Evolutionary conservation across 2,329 filamentous ascomycete species (phyloP).

Genomic region (Ciborinia camelliae): DNA sequence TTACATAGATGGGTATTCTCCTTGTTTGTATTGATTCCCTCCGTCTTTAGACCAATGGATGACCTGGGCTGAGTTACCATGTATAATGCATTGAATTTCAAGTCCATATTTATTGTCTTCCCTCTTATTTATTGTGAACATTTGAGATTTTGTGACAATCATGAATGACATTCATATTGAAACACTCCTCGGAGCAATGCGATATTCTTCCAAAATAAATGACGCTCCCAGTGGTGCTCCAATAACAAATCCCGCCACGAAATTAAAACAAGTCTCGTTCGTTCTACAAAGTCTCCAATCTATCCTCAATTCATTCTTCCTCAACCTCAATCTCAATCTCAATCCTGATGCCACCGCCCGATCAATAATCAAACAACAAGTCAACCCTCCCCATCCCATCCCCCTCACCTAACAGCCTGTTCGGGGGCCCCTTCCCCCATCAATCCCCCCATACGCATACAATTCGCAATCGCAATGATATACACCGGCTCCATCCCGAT

Average conservation of each 20-base stretch:
- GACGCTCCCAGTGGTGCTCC: not conserved
- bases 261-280: not conserved
- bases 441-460: not conserved
- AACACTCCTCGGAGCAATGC: not conserved
- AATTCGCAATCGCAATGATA: not conserved
- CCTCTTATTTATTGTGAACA: not conserved
- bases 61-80: constrained; percentile 29
- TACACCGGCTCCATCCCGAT: not conserved
- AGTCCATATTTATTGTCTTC: constrained; percentile 11
- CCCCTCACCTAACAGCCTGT: not conserved
- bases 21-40: constrained; percentile 37
- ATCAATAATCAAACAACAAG: not conserved
- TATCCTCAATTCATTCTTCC: not conserved
- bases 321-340: not conserved
- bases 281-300: not conserved
- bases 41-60: constrained; percentile 28
- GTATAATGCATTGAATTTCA: constrained; percentile 33
- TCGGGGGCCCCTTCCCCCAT: not conserved
- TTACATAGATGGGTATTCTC: constrained; percentile 26
- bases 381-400: too few relatives aligned
- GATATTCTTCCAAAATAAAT: not conserved
- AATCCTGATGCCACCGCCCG: not conserved
- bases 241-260: not conserved
- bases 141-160: not conserved
- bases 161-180: not conserved